Evolutionary conservation across 2,329 filamentous ascomycete genomes (phyloP).

Genomic region (Cercospora brassicicola): DNA sequence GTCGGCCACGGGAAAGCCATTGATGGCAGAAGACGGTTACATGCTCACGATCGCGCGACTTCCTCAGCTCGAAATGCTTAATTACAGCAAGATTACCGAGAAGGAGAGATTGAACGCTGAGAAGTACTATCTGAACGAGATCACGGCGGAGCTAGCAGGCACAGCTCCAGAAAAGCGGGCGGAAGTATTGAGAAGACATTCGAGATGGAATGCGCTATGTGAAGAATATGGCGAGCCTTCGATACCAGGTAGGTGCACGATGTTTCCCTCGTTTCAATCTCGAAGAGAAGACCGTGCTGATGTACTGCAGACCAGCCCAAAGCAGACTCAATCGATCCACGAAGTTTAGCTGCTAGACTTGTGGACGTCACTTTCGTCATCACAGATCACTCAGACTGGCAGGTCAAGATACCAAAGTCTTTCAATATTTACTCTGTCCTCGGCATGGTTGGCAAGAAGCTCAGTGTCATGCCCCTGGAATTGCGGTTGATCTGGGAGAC

Average conservation of each 20-base stretch:
- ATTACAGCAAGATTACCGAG: slow-evolving; percentile 67
- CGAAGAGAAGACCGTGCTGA: background rate
- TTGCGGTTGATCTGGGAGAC: slow-evolving; percentile 81
- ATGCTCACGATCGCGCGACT: slow-evolving; percentile 84
- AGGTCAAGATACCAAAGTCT: slow-evolving; percentile 65
- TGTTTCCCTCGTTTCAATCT: too few species aligned
- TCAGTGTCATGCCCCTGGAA: slow-evolving; percentile 62
- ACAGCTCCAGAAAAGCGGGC: slow-evolving; percentile 53
- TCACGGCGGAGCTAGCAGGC: slow-evolving; percentile 70
- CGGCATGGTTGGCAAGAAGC: slow-evolving; percentile 71
- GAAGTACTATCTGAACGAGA: slow-evolving; percentile 85
- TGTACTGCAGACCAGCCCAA: slow-evolving; percentile 41
- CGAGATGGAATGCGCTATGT: slow-evolving; percentile 72
- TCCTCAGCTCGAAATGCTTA: slow-evolving; percentile 65
- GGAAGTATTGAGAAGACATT: slow-evolving; percentile 63
- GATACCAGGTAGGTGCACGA: slow-evolving; percentile 43
- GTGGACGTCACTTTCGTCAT: slow-evolving; percentile 64
- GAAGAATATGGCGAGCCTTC: slow-evolving; percentile 71
- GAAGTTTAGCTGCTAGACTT: slow-evolving; percentile 78
- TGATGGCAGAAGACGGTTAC: slow-evolving; percentile 74
- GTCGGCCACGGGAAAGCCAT: slow-evolving; percentile 42
- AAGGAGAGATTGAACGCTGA: slow-evolving; percentile 85
- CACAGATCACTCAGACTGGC: slow-evolving; percentile 28
- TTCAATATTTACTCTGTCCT: slow-evolving; percentile 81
- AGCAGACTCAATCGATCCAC: slow-evolving; percentile 59